Percentiles rank a stretch among this genome's conserved stretches.
Evolutionary conservation across 2,329 filamentous ascomycete genomes (phyloP).

Genomic region (Paecilomyces sp.): DNA sequence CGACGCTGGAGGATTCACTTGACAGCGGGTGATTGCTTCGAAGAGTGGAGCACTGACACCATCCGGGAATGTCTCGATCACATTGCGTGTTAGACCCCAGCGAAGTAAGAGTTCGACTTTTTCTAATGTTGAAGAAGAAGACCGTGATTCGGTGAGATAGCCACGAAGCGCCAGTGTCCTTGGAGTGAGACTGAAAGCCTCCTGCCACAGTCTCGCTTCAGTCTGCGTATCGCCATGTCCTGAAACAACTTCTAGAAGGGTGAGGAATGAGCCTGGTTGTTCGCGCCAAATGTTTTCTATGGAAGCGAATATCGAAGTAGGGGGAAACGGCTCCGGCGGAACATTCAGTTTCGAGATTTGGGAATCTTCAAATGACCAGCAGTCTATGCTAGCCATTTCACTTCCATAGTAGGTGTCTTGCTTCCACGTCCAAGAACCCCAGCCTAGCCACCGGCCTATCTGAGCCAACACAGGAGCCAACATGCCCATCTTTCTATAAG

Average conservation of each 20-base stretch:
- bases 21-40: slow-evolving; percentile 78
- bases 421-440: slow-evolving; percentile 54
- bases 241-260: slow-evolving; percentile 43
- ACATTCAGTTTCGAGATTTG: slow-evolving; percentile 37
- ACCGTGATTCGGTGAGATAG: slow-evolving; percentile 55
- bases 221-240: slow-evolving; percentile 18
- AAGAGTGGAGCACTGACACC: slow-evolving; percentile 72
- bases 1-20: slow-evolving; percentile 68
- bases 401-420: slow-evolving; percentile 50
- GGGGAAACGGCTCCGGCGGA: slow-evolving; percentile 45
- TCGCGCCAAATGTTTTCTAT: slow-evolving; percentile 35
- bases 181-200: slow-evolving; percentile 45
- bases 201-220: slow-evolving; percentile 26
- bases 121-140: slow-evolving; percentile 46
- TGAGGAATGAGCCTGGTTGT: slow-evolving; percentile 38
- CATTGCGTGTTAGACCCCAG: slow-evolving; percentile 54
- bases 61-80: slow-evolving; percentile 80
- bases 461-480: slow-evolving; percentile 73
- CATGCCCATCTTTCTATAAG: slow-evolving; percentile 38
- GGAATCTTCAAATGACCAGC: slow-evolving; percentile 51
- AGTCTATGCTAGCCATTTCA: slow-evolving; percentile 51
- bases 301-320: slow-evolving; percentile 55
- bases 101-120: slow-evolving; percentile 68
- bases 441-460: slow-evolving; percentile 73
- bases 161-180: slow-evolving; percentile 63